phyloP scores from a whole-genome alignment of 2,329 filamentous ascomycete species.

The Ploettnerulaceae sp. region DNA sequence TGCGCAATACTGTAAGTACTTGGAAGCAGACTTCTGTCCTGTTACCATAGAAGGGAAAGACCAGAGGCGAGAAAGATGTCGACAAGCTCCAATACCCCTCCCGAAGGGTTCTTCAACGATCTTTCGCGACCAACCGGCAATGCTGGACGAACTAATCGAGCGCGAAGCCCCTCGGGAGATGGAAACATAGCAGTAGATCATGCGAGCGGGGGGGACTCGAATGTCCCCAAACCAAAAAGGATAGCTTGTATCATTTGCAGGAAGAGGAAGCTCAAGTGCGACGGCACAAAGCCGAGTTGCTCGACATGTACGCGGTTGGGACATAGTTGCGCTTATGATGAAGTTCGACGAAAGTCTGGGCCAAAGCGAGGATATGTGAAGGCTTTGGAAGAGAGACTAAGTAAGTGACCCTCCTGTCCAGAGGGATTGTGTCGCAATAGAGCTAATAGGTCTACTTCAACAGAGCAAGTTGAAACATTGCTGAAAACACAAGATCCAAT shows the following conservation, averaged over 20 bases:
- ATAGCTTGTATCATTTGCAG: slow-evolving; percentile 93
- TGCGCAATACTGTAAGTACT: not conserved
- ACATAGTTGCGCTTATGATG: slow-evolving; percentile 64
- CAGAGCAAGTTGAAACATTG: slow-evolving; percentile 89
- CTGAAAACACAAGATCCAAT: slow-evolving; percentile 70
- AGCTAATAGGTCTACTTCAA: slow-evolving; percentile 13
- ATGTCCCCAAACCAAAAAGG: slow-evolving; percentile 76
- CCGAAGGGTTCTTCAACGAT: slow-evolving; percentile 53
- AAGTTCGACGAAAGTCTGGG: slow-evolving; percentile 66
- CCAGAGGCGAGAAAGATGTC: slow-evolving; percentile 26
- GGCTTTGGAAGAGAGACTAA: slow-evolving; percentile 76
- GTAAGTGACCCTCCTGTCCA: slow-evolving; percentile 53
- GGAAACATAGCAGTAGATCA: slow-evolving; percentile 35
- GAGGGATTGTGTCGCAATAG: too few species aligned
- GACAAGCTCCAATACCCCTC: slow-evolving; percentile 31
- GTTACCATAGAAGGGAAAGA: not conserved
- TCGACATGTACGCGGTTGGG: slow-evolving; percentile 60
- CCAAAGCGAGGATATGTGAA: slow-evolving; percentile 70
- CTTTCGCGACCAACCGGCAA: slow-evolving; percentile 39
- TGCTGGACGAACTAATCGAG: slow-evolving; percentile 30
- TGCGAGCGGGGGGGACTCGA: slow-evolving; percentile 47
- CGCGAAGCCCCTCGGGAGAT: slow-evolving; percentile 32
- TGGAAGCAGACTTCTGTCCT: not conserved
- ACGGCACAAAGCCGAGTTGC: slow-evolving; percentile 61
- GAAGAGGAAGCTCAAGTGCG: slow-evolving; percentile 78